Evolutionary conservation across 225 moss, liverwort and hornwort genomes (phyloP).

Genomic region (Antitrichia curtipendula): DNA sequence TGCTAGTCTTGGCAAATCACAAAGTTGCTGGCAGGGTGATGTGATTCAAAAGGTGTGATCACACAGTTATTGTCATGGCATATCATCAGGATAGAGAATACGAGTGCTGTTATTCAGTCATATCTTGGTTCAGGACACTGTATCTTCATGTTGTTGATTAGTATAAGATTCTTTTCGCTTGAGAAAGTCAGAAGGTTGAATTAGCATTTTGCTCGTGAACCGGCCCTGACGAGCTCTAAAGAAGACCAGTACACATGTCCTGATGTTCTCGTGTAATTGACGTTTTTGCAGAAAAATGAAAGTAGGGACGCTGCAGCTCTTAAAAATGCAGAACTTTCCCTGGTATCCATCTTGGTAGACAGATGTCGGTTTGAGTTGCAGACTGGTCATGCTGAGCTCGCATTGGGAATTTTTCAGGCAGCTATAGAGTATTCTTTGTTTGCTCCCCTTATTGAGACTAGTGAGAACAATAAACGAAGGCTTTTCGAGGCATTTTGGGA

Average conservation of each 20-base stretch:
- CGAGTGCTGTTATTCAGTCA: not conserved
- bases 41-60: not conserved
- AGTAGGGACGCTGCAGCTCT: constrained; percentile 3
- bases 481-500: constrained; percentile 92
- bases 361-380: constrained; percentile 88
- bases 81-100: not conserved
- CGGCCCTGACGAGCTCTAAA: not conserved
- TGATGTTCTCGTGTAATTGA: not conserved
- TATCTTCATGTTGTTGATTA: not conserved
- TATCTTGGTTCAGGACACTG: not conserved
- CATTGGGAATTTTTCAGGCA: constrained; percentile 81
- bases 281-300: constrained; percentile 17
- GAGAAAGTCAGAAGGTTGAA: not conserved
- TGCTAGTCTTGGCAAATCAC: not conserved
- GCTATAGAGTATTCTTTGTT: constrained; percentile 74
- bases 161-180: not conserved
- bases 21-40: not conserved
- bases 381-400: constrained; percentile 83
- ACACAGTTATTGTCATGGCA: not conserved
- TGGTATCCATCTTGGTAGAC: constrained; percentile 78
- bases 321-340: constrained; percentile 55
- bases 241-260: not conserved
- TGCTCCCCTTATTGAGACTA: constrained; percentile 64
- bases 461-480: constrained; percentile 59
- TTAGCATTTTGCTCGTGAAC: not conserved